Conservation (phyloP, 768 basidiomycete genomes). For the Multifurca ochricompacta region DNA sequence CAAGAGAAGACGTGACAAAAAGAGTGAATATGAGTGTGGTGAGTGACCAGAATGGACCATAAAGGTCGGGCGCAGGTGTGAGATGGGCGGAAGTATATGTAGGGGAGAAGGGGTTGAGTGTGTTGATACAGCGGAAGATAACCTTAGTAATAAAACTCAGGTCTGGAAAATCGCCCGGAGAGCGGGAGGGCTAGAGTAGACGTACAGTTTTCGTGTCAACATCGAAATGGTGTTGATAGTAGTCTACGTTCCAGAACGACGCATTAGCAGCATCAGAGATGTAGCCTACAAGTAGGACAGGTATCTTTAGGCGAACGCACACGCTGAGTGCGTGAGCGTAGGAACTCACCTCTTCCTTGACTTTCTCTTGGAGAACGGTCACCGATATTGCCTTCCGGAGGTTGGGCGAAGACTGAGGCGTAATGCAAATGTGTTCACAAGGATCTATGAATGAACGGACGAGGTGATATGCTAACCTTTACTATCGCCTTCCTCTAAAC, state of each 20-base stretch:
- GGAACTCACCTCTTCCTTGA: conserved; percentile 10
- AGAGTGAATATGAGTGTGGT: conserved; percentile 91
- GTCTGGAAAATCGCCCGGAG: neutral
- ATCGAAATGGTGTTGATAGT: conserved; percentile 85
- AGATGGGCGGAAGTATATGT: conserved; percentile 58
- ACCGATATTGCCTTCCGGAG: neutral
- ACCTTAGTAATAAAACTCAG: conserved; percentile 37
- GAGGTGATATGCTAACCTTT: neutral
- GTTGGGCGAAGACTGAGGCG: conserved; percentile 11
- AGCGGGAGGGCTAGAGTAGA: neutral
- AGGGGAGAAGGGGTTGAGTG: conserved; percentile 64
- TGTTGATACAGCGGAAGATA: conserved; percentile 66
- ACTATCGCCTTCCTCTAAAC: conserved; percentile 39
- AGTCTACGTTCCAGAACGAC: conserved; percentile 69
- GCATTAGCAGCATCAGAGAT: conserved; percentile 44
- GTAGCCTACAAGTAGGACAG: conserved; percentile 43
- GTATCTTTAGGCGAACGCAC: neutral
- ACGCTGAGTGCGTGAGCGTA: neutral
- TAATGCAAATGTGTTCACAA: neutral
- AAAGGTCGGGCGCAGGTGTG: conserved; percentile 61
- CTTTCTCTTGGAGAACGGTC: neutral
- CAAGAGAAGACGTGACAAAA: conserved; percentile 90
- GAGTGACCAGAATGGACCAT: conserved; percentile 96
- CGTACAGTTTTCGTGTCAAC: conserved; percentile 71
- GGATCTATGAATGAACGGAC: no score